phyloP scores from a whole-genome alignment of 1,284 basidiomycete genomes.

The Xanthoconium separans region DNA sequence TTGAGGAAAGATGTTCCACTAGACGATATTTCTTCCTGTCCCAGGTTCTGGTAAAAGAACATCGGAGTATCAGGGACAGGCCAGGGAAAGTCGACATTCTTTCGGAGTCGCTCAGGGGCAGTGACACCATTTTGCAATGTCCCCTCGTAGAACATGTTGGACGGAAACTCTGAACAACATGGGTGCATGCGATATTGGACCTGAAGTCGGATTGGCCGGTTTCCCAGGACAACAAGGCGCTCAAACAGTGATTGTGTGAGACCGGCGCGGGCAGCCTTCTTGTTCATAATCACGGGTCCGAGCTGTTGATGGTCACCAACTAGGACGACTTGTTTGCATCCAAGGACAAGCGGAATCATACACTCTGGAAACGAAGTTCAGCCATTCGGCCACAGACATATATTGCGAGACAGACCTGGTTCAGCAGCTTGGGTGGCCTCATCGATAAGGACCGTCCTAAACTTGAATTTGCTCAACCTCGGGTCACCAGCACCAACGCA shows the following conservation, averaged over 20 bases:
- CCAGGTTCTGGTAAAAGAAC: slow-evolving; percentile 99
- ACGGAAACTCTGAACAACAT: slow-evolving; percentile 97
- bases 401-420: slow-evolving; percentile 64
- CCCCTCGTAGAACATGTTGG: slow-evolving; percentile 99
- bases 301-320: slow-evolving; percentile 99
- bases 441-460: slow-evolving; percentile 97
- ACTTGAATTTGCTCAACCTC: slow-evolving; percentile 93
- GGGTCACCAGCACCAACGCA: slow-evolving; percentile 98
- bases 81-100: slow-evolving; percentile 99
- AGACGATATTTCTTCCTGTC: slow-evolving; percentile 98
- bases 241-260: slow-evolving; percentile 98
- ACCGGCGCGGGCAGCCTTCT: slow-evolving; percentile 97
- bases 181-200: slow-evolving; percentile 99
- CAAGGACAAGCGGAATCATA: slow-evolving; percentile 98
- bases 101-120: slow-evolving; percentile 93
- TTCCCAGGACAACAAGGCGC: slow-evolving; percentile 91
- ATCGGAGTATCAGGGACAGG: slow-evolving; percentile 97
- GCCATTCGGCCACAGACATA: neutral
- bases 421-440: slow-evolving; percentile 99
- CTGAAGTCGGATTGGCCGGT: slow-evolving; percentile 96
- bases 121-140: slow-evolving; percentile 99
- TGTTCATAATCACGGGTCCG: slow-evolving; percentile 99
- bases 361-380: slow-evolving; percentile 64
- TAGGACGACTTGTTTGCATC: slow-evolving; percentile 97
- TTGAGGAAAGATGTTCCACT: slow-evolving; percentile 99